phyloP scores from a whole-genome alignment of 108 stramenopile species.

The Conticribra weissflogii region DNA sequence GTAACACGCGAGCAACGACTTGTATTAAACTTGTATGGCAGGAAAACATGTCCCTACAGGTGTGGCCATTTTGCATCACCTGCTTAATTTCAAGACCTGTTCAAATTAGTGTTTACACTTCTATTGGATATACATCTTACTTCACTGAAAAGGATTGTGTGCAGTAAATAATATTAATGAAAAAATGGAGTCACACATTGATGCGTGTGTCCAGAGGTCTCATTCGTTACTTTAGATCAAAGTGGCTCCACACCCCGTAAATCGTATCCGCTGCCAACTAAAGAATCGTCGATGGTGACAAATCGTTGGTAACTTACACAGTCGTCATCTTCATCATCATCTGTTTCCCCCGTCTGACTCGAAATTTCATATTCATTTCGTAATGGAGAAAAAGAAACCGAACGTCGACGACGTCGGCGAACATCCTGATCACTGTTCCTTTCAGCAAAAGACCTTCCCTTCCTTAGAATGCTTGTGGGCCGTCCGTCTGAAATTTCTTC shows the following conservation, averaged over 20 bases:
- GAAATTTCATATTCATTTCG: constrained; percentile 1
- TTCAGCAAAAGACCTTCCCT: constrained; percentile 6
- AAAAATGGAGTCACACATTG: too few species aligned
- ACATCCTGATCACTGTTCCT: constrained; percentile 8
- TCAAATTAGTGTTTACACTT: too few species aligned
- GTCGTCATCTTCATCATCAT: constrained; percentile 5
- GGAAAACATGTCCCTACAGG: too few species aligned
- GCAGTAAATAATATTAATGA: too few species aligned
- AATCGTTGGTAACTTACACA: neutral
- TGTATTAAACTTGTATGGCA: too few species aligned
- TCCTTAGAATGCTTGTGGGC: neutral
- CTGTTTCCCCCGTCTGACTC: neutral
- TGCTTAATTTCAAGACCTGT: too few species aligned
- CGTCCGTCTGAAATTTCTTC: neutral
- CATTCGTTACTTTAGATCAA: too few species aligned
- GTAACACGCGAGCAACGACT: too few species aligned
- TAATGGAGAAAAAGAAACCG: constrained; percentile 16
- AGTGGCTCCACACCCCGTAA: constrained; percentile 19
- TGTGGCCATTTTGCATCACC: too few species aligned
- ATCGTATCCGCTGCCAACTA: constrained; percentile 2
- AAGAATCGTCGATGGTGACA: neutral
- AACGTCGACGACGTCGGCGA: neutral
- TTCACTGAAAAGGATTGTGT: too few species aligned
- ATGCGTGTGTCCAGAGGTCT: too few species aligned
- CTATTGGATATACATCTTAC: too few species aligned